These are phyloP conservation scores for Datisca glomerata DNA, from an alignment of 306 rosid genomes.

Conservation along the genomic window DNA sequence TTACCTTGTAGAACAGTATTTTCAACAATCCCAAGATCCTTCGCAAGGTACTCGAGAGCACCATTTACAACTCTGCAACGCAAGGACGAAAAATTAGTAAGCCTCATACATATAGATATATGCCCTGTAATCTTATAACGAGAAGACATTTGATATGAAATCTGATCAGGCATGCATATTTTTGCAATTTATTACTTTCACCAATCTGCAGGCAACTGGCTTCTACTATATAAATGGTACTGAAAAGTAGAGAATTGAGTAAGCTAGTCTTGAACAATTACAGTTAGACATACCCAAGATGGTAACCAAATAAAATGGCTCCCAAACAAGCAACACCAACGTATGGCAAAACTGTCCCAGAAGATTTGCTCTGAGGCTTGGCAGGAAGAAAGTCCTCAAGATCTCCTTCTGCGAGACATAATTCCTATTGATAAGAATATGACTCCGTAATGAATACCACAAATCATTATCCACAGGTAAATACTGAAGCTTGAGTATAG, in stretches of 20 bases:
- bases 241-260: too few relatives aligned
- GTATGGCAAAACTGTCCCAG: constrained; percentile 82
- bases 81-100: constrained; percentile 10
- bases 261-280: too few relatives aligned
- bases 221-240: too few relatives aligned
- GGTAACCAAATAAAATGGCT: constrained; percentile 88
- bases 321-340: constrained; percentile 96
- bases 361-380: constrained; percentile 39
- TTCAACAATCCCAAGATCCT: constrained; percentile 73
- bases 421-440: constrained; percentile 13
- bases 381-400: constrained; percentile 38
- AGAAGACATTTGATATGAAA: not conserved
- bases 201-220: too few relatives aligned
- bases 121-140: too few relatives aligned
- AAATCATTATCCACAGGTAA: constrained; percentile 2
- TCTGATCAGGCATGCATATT: too few relatives aligned
- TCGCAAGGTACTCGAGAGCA: constrained; percentile 81
- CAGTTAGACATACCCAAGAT: constrained; percentile 84
- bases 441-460: constrained; percentile 4
- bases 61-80: constrained; percentile 85
- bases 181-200: too few relatives aligned
- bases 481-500: constrained; percentile 2
- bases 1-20: constrained; percentile 71
- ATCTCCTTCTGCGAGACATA: constrained; percentile 55
- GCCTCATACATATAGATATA: constrained; percentile 9